These are phyloP conservation scores for Candida buenavistaensis DNA, from an alignment of 1,139 yeast species.

Conservation along the genomic window DNA sequence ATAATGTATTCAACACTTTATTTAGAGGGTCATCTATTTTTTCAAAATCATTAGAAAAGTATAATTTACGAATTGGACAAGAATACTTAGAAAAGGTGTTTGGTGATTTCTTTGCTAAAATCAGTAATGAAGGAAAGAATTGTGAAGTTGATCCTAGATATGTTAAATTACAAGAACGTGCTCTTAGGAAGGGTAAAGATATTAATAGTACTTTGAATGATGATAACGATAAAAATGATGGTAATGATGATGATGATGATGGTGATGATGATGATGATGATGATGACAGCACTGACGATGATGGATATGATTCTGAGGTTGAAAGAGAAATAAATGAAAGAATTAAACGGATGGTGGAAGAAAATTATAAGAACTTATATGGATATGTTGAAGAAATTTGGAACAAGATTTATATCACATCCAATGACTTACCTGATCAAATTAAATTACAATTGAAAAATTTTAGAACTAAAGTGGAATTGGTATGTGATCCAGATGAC, in stretches of 20 bases:
- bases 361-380: slow-evolving; percentile 54
- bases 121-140: slow-evolving; percentile 50
- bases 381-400: slow-evolving; percentile 66
- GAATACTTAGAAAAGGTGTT: slow-evolving; percentile 74
- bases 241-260: slow-evolving; percentile 20
- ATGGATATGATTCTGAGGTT: slow-evolving; percentile 32
- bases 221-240: slow-evolving; percentile 21
- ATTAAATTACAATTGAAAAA: slow-evolving; percentile 62
- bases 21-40: slow-evolving; percentile 85
- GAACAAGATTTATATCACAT: slow-evolving; percentile 65
- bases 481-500: slow-evolving; percentile 60
- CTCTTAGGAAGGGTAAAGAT: slow-evolving; percentile 27
- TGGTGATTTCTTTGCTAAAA: slow-evolving; percentile 62
- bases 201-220: slow-evolving; percentile 19
- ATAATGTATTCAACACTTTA: slow-evolving; percentile 64
- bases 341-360: slow-evolving; percentile 37
- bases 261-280: slow-evolving; percentile 23
- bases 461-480: slow-evolving; percentile 60
- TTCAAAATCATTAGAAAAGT: slow-evolving; percentile 78
- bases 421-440: slow-evolving; percentile 74
- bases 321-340: slow-evolving; percentile 27
- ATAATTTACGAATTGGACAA: slow-evolving; percentile 74
- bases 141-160: slow-evolving; percentile 77
- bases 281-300: slow-evolving; percentile 23
- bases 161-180: slow-evolving; percentile 45